Conservation (phyloP, 1,139 yeast species). For the Debaryomyces subglobosus region DNA sequence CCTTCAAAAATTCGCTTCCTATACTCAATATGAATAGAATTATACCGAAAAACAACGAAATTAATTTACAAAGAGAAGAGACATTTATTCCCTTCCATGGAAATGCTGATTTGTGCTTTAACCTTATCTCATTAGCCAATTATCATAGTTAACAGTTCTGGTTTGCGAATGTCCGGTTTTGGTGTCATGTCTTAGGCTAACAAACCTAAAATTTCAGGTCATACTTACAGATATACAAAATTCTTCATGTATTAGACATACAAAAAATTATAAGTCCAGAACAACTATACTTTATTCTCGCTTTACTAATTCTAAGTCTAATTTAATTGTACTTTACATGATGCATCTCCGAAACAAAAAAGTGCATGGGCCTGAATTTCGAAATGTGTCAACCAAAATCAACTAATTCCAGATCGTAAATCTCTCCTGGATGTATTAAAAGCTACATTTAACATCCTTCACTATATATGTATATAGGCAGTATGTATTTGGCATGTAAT, state of each 20-base stretch:
- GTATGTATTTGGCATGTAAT: neutral
- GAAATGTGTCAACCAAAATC: neutral
- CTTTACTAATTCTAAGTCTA: too few species aligned
- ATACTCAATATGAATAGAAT: conserved; percentile 7
- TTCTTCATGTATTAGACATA: too few species aligned
- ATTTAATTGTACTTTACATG: too few species aligned
- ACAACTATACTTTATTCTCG: too few species aligned
- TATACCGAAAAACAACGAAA: neutral
- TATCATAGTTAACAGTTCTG: neutral
- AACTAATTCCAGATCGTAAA: neutral
- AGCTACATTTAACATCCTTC: too few species aligned
- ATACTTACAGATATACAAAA: too few species aligned
- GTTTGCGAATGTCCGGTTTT: neutral
- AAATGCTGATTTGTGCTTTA: conserved; percentile 2
- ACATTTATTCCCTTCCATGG: neutral
- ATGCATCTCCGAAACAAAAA: too few species aligned
- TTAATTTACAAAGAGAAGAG: neutral
- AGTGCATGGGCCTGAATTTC: neutral
- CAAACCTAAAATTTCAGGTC: too few species aligned
- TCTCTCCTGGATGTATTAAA: neutral
- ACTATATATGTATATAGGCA: neutral
- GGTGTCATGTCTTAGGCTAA: neutral
- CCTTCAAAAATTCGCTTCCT: conserved; percentile 3
- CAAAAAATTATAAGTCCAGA: too few species aligned
- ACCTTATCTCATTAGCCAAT: neutral